These are phyloP conservation scores for Fistulifera solaris DNA, from an alignment of 108 stramenopile species.

Conservation along the genomic window DNA sequence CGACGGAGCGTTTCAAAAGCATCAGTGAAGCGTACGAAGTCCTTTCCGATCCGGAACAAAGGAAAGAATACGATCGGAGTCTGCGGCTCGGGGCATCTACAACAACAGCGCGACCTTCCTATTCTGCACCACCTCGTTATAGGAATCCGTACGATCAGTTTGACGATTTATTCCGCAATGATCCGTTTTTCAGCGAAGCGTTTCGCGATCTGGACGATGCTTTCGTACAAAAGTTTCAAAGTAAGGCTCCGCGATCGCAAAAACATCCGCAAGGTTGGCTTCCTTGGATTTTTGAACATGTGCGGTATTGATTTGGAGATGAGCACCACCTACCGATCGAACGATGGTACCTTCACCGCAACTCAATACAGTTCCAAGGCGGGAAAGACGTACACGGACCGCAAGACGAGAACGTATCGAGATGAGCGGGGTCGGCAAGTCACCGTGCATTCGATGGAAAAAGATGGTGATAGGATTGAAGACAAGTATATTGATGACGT, in stretches of 20 bases:
- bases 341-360: conserved; percentile 25
- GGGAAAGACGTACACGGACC: conserved; percentile 18
- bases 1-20: conserved; percentile 11
- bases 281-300: conserved; percentile 40
- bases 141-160: conserved; percentile 56
- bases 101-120: conserved; percentile 32
- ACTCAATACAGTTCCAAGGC: conserved; percentile 19
- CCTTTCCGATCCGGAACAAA: conserved; percentile 6
- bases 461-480: conserved; percentile 53
- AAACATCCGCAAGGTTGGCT: conserved; percentile 21
- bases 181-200: conserved; percentile 64
- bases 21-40: conserved; percentile 20
- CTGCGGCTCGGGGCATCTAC: conserved; percentile 24
- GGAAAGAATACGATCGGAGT: conserved; percentile 14
- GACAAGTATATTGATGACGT: conserved; percentile 11
- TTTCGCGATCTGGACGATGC: conserved; percentile 58
- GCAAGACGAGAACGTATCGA: conserved; percentile 32
- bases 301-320: conserved; percentile 42
- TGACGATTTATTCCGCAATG: conserved; percentile 55
- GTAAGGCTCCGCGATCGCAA: conserved; percentile 5
- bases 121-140: conserved; percentile 12
- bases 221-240: conserved; percentile 39
- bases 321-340: neutral
- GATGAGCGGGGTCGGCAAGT: conserved; percentile 39
- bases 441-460: conserved; percentile 41